A percentile compares a stretch with the other conserved stretches of the same genome.
phyloP scores from a whole-genome alignment of 1,139 yeast genomes.

The Sugiyamaella japonica region DNA sequence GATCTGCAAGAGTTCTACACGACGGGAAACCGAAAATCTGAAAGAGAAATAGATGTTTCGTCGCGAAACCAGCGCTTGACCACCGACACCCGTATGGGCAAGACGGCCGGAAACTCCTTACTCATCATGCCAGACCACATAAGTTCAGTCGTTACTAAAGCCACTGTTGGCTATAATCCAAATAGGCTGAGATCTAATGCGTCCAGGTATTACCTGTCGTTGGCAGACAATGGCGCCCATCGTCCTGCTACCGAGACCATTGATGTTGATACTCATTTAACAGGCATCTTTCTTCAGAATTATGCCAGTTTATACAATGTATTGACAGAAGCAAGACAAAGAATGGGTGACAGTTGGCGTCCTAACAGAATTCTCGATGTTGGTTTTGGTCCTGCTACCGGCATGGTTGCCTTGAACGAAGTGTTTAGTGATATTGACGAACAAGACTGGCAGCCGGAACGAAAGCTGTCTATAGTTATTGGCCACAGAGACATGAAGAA shows the following conservation, averaged over 20 bases:
- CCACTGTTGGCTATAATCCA: slow-evolving; percentile 28
- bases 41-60: not conserved
- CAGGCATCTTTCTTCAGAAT: slow-evolving; percentile 80
- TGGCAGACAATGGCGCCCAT: slow-evolving; percentile 34
- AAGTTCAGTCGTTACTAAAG: slow-evolving; percentile 27
- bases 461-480: slow-evolving; percentile 69
- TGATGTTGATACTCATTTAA: slow-evolving; percentile 81
- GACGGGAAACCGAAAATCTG: not conserved
- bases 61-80: slow-evolving; percentile 25
- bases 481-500: slow-evolving; percentile 77
- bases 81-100: slow-evolving; percentile 30
- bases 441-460: slow-evolving; percentile 53
- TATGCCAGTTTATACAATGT: slow-evolving; percentile 73
- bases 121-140: slow-evolving; percentile 29
- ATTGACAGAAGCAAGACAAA: slow-evolving; percentile 61
- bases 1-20: slow-evolving; percentile 11
- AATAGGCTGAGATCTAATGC: slow-evolving; percentile 33
- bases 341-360: slow-evolving; percentile 52
- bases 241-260: slow-evolving; percentile 44
- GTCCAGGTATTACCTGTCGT: slow-evolving; percentile 31
- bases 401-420: slow-evolving; percentile 85
- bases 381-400: slow-evolving; percentile 93
- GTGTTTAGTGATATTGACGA: slow-evolving; percentile 60
- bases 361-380: slow-evolving; percentile 74
- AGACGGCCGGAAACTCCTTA: slow-evolving; percentile 28